phyloP scores from a whole-genome alignment of 2,329 filamentous ascomycete genomes.

The Hypomyces rosellus region DNA sequence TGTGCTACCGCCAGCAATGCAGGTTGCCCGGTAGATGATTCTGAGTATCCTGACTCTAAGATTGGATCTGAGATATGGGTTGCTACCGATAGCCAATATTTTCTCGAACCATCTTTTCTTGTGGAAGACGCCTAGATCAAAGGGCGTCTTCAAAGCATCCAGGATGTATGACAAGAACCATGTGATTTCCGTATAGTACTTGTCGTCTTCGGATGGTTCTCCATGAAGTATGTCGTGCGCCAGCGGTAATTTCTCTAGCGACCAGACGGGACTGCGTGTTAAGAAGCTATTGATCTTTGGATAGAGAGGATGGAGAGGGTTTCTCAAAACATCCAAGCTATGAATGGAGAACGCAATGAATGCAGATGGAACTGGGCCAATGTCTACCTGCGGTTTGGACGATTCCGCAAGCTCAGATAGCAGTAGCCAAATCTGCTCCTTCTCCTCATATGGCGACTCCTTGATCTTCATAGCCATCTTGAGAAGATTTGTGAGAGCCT shows the following conservation, averaged over 20 bases:
- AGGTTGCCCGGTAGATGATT: slow-evolving; percentile 61
- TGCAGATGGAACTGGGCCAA: slow-evolving; percentile 60
- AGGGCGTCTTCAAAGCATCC: slow-evolving; percentile 54
- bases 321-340: slow-evolving; percentile 62
- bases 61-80: slow-evolving; percentile 54
- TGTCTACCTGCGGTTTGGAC: slow-evolving; percentile 46
- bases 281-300: slow-evolving; percentile 81
- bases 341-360: slow-evolving; percentile 70
- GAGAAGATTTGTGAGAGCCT: slow-evolving; percentile 64
- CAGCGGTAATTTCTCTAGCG: slow-evolving; percentile 65
- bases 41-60: slow-evolving; percentile 53
- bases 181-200: slow-evolving; percentile 63
- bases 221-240: slow-evolving; percentile 56
- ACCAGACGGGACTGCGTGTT: slow-evolving; percentile 71
- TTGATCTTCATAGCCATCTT: slow-evolving; percentile 59
- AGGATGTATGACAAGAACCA: slow-evolving; percentile 71
- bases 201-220: slow-evolving; percentile 65
- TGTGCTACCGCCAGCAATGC: slow-evolving; percentile 65
- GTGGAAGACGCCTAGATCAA: slow-evolving; percentile 56
- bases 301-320: slow-evolving; percentile 78
- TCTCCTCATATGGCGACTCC: slow-evolving; percentile 67
- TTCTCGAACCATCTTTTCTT: slow-evolving; percentile 66
- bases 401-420: slow-evolving; percentile 78
- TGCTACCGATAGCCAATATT: slow-evolving; percentile 61
- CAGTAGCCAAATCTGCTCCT: slow-evolving; percentile 71